Percentiles rank a stretch among this genome's conserved stretches.
These are phyloP conservation scores for Sarocladium brachiariae DNA, from an alignment of 2,329 filamentous ascomycete species.

Conservation along the genomic window DNA sequence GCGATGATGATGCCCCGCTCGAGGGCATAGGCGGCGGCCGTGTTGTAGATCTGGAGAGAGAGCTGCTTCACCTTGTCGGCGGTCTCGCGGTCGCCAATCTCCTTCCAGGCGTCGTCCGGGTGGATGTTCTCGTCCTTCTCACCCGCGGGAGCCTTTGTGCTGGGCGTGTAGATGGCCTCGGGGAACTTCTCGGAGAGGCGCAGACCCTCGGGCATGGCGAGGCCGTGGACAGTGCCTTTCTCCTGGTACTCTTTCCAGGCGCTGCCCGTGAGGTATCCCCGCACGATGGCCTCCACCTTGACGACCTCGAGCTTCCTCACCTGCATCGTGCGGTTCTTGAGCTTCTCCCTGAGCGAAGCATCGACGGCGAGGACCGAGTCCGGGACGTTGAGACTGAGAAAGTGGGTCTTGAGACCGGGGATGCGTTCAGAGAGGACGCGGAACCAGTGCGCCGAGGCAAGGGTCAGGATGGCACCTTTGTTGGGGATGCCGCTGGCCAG, in stretches of 20 bases:
- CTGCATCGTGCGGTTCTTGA: conserved; percentile 67
- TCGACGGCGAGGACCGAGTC: conserved; percentile 23
- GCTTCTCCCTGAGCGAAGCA: conserved; percentile 39
- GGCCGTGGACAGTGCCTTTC: conserved; percentile 72
- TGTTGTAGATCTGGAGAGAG: conserved; percentile 25
- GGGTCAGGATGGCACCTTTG: conserved; percentile 47
- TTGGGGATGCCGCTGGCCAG: conserved; percentile 60
- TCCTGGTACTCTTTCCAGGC: conserved; percentile 73
- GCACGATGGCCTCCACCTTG: conserved; percentile 41
- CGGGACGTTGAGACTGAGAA: conserved; percentile 38
- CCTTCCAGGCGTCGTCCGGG: conserved; percentile 52
- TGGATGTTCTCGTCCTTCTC: conserved; percentile 81
- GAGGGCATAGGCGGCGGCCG: conserved; percentile 54
- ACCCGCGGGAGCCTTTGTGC: conserved; percentile 76
- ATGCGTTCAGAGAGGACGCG: conserved; percentile 36
- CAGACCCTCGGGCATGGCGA: conserved; percentile 60
- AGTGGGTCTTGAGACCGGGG: conserved; percentile 44
- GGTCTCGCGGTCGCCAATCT: conserved; percentile 26
- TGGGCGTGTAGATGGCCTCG: conserved; percentile 64
- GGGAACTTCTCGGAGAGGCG: conserved; percentile 64
- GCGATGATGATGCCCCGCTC: conserved; percentile 30
- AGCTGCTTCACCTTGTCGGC: conserved; percentile 24
- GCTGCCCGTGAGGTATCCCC: conserved; percentile 81
- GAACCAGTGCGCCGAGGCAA: conserved; percentile 45
- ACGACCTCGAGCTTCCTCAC: conserved; percentile 69